Conservation (phyloP, 2,329 filamentous ascomycete genomes). For the Diaporthe amygdali region DNA sequence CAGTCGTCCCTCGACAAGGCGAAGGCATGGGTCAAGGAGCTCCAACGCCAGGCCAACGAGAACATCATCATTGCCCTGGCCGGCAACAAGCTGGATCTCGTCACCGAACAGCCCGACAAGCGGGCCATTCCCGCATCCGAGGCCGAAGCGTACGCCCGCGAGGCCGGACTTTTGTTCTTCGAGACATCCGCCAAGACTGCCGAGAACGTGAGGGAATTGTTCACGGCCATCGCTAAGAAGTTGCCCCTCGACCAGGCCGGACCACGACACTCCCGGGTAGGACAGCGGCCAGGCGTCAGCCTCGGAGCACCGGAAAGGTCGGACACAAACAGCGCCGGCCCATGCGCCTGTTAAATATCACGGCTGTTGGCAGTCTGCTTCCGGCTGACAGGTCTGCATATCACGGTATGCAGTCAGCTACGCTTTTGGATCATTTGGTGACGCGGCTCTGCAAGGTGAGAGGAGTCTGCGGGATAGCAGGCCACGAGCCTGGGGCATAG, state of each 20-base stretch:
- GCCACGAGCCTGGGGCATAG: background rate
- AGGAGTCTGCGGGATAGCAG: background rate
- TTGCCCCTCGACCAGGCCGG: slow-evolving; percentile 94
- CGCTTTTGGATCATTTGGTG: background rate
- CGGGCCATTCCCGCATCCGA: slow-evolving; percentile 88
- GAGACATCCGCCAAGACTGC: slow-evolving; percentile 98
- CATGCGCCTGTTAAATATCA: slow-evolving; percentile 58
- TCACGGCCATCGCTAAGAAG: slow-evolving; percentile 98
- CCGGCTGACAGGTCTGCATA: background rate
- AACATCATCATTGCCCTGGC: slow-evolving; percentile 99
- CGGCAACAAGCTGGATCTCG: slow-evolving; percentile 96
- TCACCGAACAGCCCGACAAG: slow-evolving; percentile 94
- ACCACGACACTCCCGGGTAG: slow-evolving; percentile 80
- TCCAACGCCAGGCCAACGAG: slow-evolving; percentile 98
- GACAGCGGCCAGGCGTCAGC: slow-evolving; percentile 64
- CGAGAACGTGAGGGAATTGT: slow-evolving; percentile 93
- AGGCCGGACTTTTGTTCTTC: slow-evolving; percentile 95
- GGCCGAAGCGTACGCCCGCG: slow-evolving; percentile 92
- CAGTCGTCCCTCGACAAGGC: slow-evolving; percentile 98
- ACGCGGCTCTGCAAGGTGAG: background rate
- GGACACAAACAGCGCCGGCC: slow-evolving; percentile 61
- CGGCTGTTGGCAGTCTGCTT: background rate
- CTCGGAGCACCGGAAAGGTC: slow-evolving; percentile 58
- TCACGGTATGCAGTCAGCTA: background rate
- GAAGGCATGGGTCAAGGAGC: slow-evolving; percentile 98